Base-by-base conservation (phyloP, 2,329 filamentous ascomycete species). In the Tolypocladium tropicale region DNA sequence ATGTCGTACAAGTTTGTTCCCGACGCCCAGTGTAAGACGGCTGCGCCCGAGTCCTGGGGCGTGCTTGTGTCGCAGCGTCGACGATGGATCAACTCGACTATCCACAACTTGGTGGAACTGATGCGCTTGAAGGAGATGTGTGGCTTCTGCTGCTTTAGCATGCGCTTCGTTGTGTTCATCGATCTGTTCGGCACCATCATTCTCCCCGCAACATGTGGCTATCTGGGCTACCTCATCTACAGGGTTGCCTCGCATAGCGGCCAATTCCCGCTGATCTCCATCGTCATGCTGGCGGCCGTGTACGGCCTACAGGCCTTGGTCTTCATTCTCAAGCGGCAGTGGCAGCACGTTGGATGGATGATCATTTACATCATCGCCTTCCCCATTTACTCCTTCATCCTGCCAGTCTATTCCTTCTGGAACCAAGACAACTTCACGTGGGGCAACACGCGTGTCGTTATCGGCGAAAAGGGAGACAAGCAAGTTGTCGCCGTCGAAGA, bases 321-420 rank as follows among this genome's bases (percentile, higher is more conserved):
- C 66, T 99, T 99, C 76, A 91, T 97, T 64, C 78, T 97, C 65
- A 96, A 96, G 77, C 82, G 94, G 54, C 90, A 97, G 73, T 99
- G 94, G 94, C 92, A 99, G 70, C 93, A 97, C 68, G 83, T 99
- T 59, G 94, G 94, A 63, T 99, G 94, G 94, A 97, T 99, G 92
- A 87, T 99, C 62, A 97, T 99, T 68, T 99, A 99, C 74, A 81
- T 99, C 60, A 64, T 95, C n/a, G 94, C 94, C 3, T 96, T 89
- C 77, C 94, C 94, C 0, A 88, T 99, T 64, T 96, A 93, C 77
- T 94, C 88, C 4, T 89, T 99, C 65, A 69, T 95, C 60, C 81
- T 99, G 14, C 94, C 94, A 0, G 76, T 99, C 60, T 99, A 97
- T 77, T 96, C 93, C 0, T 99, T 99, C 86, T 99, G 94, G 94